Evolutionary conservation across 2,329 filamentous ascomycete genomes (phyloP).

Genomic region (Atkinsonella texensis): DNA sequence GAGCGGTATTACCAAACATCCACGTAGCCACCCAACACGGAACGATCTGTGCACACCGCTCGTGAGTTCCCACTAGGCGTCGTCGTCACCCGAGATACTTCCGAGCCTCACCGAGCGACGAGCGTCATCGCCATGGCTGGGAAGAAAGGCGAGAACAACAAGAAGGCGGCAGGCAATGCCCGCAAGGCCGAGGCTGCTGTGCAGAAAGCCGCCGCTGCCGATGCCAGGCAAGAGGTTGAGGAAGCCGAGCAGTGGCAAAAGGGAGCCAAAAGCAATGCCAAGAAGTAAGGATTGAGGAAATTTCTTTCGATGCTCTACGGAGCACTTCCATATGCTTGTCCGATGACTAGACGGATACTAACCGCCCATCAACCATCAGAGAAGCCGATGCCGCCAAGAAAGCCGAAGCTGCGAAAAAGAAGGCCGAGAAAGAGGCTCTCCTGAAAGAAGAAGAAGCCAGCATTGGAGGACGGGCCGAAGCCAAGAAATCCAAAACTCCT

Average conservation of each 20-base stretch:
- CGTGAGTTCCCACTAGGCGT: not conserved
- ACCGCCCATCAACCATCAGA: constrained; percentile 12
- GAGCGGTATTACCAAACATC: constrained; percentile 1
- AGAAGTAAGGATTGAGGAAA: constrained; percentile 53
- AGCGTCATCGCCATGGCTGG: constrained; percentile 43
- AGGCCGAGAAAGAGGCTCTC: constrained; percentile 80
- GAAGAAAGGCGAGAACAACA: constrained; percentile 72
- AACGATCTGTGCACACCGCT: constrained; percentile 1
- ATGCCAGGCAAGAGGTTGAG: constrained; percentile 50
- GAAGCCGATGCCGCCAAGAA: constrained; percentile 48
- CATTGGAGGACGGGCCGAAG: constrained; percentile 41
- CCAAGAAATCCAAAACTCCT: constrained; percentile 58
- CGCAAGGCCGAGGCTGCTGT: constrained; percentile 84
- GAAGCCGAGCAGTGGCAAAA: constrained; percentile 75
- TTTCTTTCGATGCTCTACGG: not conserved
- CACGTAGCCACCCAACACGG: constrained; percentile 1
- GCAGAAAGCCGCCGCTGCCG: constrained; percentile 60
- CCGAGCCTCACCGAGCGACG: constrained; percentile 3
- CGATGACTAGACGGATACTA: not conserved
- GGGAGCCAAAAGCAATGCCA: constrained; percentile 71
- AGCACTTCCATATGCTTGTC: not conserved
- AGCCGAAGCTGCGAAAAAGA: constrained; percentile 77
- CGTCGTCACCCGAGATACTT: constrained; percentile 1
- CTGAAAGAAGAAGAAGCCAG: constrained; percentile 70
- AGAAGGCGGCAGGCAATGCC: constrained; percentile 82